phyloP scores from a whole-genome alignment of 148 eudicot species.

The Heliosperma pusillum region DNA sequence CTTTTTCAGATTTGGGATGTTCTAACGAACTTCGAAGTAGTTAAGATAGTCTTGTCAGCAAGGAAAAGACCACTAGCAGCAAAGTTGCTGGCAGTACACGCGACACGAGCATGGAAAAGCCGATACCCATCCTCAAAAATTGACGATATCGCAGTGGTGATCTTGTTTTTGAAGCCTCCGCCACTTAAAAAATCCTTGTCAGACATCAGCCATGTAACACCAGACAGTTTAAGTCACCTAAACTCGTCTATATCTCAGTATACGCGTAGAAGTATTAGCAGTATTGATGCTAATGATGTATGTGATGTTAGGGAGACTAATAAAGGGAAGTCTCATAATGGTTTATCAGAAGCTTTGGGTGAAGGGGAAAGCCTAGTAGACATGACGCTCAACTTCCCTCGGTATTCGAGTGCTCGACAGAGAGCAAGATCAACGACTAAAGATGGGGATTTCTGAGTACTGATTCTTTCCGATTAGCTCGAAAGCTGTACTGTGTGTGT shows the following conservation, averaged over 20 bases:
- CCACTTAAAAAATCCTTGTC: slow-evolving; percentile 38
- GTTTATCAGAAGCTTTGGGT: slow-evolving; percentile 17
- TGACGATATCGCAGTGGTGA: slow-evolving; percentile 68
- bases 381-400: slow-evolving; percentile 21
- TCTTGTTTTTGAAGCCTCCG: slow-evolving; percentile 54
- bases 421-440: slow-evolving; percentile 15
- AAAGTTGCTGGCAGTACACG: slow-evolving; percentile 49
- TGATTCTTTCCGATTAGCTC: not conserved
- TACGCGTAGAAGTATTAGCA: slow-evolving; percentile 29
- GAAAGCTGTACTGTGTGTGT: not conserved
- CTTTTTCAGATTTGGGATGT: slow-evolving; percentile 75
- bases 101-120: slow-evolving; percentile 67
- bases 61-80: slow-evolving; percentile 67
- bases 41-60: slow-evolving; percentile 57
- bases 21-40: slow-evolving; percentile 68
- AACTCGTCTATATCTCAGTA: slow-evolving; percentile 31
- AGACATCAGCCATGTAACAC: slow-evolving; percentile 33
- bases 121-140: slow-evolving; percentile 56
- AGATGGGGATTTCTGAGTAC: slow-evolving; percentile 3
- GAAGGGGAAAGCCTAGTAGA: slow-evolving; percentile 28
- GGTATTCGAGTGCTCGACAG: slow-evolving; percentile 18
- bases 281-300: slow-evolving; percentile 31
- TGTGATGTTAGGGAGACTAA: slow-evolving; percentile 16
- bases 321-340: slow-evolving; percentile 18
- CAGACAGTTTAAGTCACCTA: slow-evolving; percentile 34